These are phyloP conservation scores for Cystobasidium ongulense DNA, from an alignment of 768 basidiomycete species.

Conservation along the genomic window DNA sequence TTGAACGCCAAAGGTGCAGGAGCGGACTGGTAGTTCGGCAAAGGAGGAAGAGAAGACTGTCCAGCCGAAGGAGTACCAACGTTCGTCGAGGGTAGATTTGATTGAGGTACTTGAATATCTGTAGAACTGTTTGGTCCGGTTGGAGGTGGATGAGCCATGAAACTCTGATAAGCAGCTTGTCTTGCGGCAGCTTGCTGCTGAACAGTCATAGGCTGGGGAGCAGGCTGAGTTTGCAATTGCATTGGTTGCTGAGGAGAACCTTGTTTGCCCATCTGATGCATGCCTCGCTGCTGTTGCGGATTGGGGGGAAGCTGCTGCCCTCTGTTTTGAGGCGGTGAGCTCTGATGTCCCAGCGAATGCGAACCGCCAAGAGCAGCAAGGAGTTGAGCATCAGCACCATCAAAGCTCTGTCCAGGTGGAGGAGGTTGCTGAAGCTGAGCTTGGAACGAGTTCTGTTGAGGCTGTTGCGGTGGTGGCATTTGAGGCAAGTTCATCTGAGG, in stretches of 20 bases:
- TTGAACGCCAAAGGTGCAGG: constrained; percentile 17
- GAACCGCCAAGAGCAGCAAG: neutral
- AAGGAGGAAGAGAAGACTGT: constrained; percentile 12
- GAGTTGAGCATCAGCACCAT: neutral
- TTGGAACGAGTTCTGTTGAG: neutral
- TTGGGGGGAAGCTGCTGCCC: neutral
- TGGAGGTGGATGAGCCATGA: neutral
- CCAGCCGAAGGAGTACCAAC: neutral
- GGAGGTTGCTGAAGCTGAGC: constrained; percentile 2
- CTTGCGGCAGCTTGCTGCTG: constrained; percentile 19
- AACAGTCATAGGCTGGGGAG: neutral
- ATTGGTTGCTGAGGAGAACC: constrained; percentile 9
- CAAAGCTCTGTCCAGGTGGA: neutral
- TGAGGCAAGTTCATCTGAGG: neutral
- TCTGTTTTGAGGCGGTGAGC: neutral
- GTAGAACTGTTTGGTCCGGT: neutral
- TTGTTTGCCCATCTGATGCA: constrained; percentile 1
- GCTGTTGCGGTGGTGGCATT: neutral
- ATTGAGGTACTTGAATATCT: constrained; percentile 3
- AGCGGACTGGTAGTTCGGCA: constrained; percentile 18
- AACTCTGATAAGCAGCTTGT: neutral
- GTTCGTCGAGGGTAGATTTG: neutral
- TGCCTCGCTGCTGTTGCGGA: neutral
- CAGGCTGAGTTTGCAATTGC: neutral
- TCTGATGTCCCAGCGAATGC: neutral